Base-by-base conservation (phyloP, 108 stramenopile genomes). In the Nitzschia palea region DNA sequence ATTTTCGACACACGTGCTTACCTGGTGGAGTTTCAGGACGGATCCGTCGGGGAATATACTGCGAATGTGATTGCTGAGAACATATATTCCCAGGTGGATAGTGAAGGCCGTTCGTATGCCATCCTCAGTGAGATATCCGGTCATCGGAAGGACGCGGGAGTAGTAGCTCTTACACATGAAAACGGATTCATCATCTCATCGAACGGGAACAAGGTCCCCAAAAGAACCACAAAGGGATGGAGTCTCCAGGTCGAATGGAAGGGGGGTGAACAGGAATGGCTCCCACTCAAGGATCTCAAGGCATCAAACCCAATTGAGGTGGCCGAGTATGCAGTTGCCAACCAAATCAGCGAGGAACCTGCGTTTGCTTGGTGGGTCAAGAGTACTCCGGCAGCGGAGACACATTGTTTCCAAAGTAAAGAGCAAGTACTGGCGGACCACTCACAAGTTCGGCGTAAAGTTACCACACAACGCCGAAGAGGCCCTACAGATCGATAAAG, bases 191-290 rank as follows among this genome's bases (percentile, higher is more conserved):
- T n/a, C n/a, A n/a, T n/a, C n/a, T n/a, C n/a, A n/a, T n/a, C n/a
- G n/a, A 20, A 53, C 4, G 10, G 45, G 51, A 32, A 15, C 28
- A 36, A 33, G 54, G 54, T 30, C 44, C n/a, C n/a, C n/a, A n/a
- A n/a, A n/a, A n/a, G 67, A 42, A 80, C 82, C 15, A 84, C 82
- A 0, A 70, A 55, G 3, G 86, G 86, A 28, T 84, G 83, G 83
- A 2, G 63, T 17, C 50, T 87, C 1, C 10, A 44, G 14, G 71
- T 82, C 10, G 18, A 65, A 42, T 87, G 68, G 62, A 73, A 56
- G 20, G 76, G 82, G 47, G 81, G 63, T 10, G 36, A 32, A 4
- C 27, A 28, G 9, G 25, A 53, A 5, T 81, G 80, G 80, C 53
- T 65, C 0, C 36, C 36, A 28, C 53, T 86, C 20, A 44, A 40